Evolutionary conservation across 345 rosid genomes (phyloP).

Genomic region (Euphorbia pulcherrima): DNA sequence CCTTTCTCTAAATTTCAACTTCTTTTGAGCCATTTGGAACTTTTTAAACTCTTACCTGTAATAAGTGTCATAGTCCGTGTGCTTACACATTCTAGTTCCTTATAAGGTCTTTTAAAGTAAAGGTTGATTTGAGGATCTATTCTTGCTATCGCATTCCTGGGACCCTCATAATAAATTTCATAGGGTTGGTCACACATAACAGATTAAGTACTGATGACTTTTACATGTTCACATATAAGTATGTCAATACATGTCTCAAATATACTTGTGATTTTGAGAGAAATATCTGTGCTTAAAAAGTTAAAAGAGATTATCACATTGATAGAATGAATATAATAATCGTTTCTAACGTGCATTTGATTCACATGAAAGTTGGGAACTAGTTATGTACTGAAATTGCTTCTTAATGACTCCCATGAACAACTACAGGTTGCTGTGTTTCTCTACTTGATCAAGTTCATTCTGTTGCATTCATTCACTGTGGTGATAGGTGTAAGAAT

Average conservation of each 20-base stretch:
- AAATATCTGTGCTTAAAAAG: background rate
- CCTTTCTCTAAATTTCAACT: too few species aligned
- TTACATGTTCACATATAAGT: background rate
- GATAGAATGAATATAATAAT: too few species aligned
- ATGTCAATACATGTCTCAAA: background rate
- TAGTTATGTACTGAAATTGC: background rate
- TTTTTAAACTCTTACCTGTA: background rate
- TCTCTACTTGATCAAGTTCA: conserved; percentile 43
- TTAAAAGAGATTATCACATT: too few species aligned
- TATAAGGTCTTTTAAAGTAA: too few species aligned
- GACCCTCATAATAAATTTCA: too few species aligned
- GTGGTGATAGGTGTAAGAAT: conserved; percentile 50
- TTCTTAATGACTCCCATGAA: conserved; percentile 8
- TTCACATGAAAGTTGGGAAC: background rate
- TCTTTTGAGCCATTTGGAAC: background rate
- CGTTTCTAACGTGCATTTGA: background rate
- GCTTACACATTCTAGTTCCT: too few species aligned
- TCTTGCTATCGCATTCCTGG: too few species aligned
- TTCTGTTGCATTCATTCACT: conserved; percentile 38
- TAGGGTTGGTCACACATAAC: background rate
- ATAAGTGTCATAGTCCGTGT: too few species aligned
- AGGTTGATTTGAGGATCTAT: too few species aligned
- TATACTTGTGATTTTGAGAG: background rate
- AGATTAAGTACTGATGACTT: background rate
- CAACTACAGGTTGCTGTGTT: conserved; percentile 41